Evolutionary conservation across 2,329 filamentous ascomycete genomes (phyloP), one percentile per base, ranked within the genome.

Genomic region (Drechslerella coelobrocha): DNA sequence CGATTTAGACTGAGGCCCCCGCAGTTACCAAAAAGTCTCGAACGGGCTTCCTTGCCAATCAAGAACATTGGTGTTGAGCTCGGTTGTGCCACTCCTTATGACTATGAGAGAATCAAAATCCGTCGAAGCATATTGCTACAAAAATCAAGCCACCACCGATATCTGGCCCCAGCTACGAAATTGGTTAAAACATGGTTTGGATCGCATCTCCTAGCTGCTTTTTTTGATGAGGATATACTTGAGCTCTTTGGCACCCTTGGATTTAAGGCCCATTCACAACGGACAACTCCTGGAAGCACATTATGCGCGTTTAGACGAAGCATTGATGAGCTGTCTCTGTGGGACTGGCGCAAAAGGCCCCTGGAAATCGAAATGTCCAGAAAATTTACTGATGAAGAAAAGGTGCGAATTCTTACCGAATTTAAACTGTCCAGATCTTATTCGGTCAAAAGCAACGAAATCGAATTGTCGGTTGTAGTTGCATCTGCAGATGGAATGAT

Each of bases 151-250:
- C 86, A 91, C 2, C 88, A 91, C 74, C 88, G 89, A 0, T 84
- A 91, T 0, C 82, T 99, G 5, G 95, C 92, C 0, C 86, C 88
- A 1, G 89, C 92, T 0, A 90, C 97, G 72, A 87, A 93, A 17
- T 82, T 97, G 1, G 83, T 90, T 47, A 97, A 97, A 81, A 85
- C 87, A 76, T 99, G 94, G 94, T 94, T 96, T 78, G 84, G 86
- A 73, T 84, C 85, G 1, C 94, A 99, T 78, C 88, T 95, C 74
- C 85, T 99, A 7, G 82, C 85, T 2, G 84, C 83, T 12, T 90
- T 97, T 78, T 83, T 97, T 74, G 83, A 84, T 27, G 87, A 91
- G 31, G 91, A 96, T 77, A 81, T 96, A 48, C 84, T 97, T 68
- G 94, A 99, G 80, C 84, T 99, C 14, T 81, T 97, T 52, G 89